Evolutionary conservation across 129 eudicot species (phyloP).

Genomic region (Pseudognaphalium luteoalbum): DNA sequence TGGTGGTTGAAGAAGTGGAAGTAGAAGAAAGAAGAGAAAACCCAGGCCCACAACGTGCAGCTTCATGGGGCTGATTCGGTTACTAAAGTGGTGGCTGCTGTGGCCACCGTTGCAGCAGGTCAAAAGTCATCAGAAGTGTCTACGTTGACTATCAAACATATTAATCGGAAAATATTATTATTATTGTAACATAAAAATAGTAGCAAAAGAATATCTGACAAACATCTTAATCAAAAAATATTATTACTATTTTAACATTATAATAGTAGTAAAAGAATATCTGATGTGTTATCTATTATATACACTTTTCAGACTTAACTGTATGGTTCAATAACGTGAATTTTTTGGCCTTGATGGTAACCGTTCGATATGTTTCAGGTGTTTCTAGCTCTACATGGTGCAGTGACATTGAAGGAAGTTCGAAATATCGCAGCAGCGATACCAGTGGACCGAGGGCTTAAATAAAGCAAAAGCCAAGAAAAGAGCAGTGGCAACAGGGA

Average conservation of each 20-base stretch:
- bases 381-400: conserved; percentile 81
- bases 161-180: too few relatives aligned
- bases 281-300: neutral
- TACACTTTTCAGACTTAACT: too few relatives aligned
- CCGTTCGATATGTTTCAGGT: neutral
- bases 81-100: too few relatives aligned
- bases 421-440: conserved; percentile 90
- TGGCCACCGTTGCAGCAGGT: too few relatives aligned
- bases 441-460: conserved; percentile 74
- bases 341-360: neutral
- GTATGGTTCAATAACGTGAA: neutral
- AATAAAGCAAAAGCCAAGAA: conserved; percentile 45
- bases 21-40: too few relatives aligned
- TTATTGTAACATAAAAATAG: too few relatives aligned
- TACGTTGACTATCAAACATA: neutral
- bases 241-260: too few relatives aligned
- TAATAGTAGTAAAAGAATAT: neutral
- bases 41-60: too few relatives aligned
- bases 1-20: too few relatives aligned
- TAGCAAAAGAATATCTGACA: neutral
- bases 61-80: too few relatives aligned
- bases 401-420: conserved; percentile 90
- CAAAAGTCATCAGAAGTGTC: neutral
- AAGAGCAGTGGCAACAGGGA: conserved; percentile 40
- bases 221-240: neutral